Evolutionary conservation across 73 alveolate genomes (phyloP).

Genomic region (Tetrahymena elliotti): DNA sequence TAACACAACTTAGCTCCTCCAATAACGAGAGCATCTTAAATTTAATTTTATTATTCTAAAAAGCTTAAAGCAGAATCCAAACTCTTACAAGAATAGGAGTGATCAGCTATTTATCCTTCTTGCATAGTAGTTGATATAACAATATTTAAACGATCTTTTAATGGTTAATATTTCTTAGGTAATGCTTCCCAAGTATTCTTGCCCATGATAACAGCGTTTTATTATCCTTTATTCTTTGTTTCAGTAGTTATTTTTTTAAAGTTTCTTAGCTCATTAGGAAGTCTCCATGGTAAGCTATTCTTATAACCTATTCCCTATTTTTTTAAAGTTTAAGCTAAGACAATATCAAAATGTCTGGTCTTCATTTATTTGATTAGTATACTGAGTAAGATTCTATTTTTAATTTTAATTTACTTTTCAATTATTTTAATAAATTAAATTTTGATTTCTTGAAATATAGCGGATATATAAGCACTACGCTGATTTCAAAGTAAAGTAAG

Average conservation of each 20-base stretch:
- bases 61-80: background rate
- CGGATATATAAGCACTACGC: background rate
- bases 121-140: conserved; percentile 42
- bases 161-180: conserved; percentile 66
- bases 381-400: background rate
- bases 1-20: conserved; percentile 64
- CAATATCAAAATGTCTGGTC: conserved; percentile 36
- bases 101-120: background rate
- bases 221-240: background rate
- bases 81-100: background rate
- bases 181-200: conserved; percentile 88
- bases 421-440: background rate
- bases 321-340: conserved; percentile 32
- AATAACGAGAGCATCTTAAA: conserved; percentile 60
- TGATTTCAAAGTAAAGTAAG: background rate
- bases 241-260: conserved; percentile 41
- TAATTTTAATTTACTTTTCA: background rate
- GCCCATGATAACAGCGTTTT: conserved; percentile 70
- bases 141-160: conserved; percentile 63
- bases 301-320: conserved; percentile 47
- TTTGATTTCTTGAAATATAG: background rate
- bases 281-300: conserved; percentile 46
- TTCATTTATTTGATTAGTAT: background rate
- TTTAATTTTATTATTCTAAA: conserved; percentile 24
- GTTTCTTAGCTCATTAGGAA: conserved; percentile 30